A percentile compares a stretch with the other conserved stretches of the same genome.
These are phyloP conservation scores for Amaranthus palmeri DNA, from an alignment of 148 eudicot genomes.

Conservation along the genomic window DNA sequence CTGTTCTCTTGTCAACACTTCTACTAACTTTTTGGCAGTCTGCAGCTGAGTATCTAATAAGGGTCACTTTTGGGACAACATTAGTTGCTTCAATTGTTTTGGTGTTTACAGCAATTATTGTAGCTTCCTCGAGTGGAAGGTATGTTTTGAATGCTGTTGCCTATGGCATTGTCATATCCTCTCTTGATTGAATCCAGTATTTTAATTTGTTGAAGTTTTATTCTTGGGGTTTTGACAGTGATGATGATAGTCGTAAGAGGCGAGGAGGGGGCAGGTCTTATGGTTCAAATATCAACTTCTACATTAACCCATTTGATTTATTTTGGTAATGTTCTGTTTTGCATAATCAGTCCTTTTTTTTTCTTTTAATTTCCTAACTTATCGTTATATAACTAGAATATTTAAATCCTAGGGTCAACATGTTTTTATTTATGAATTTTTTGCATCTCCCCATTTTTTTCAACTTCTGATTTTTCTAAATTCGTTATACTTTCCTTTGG, in stretches of 20 bases:
- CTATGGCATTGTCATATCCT: neutral
- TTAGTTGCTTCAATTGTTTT: constrained; percentile 87
- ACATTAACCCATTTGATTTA: constrained; percentile 51
- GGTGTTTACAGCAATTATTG: constrained; percentile 81
- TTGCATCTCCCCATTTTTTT: neutral
- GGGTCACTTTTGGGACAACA: constrained; percentile 95
- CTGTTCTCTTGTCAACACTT: constrained; percentile 9
- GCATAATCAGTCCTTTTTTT: neutral
- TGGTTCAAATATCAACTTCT: constrained; percentile 54
- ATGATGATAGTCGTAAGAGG: constrained; percentile 78
- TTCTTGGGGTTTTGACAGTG: constrained; percentile 4
- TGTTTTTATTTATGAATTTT: neutral
- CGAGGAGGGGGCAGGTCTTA: constrained; percentile 66
- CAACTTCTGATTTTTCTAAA: too few relatives aligned
- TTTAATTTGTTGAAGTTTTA: neutral
- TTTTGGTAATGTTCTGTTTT: constrained; percentile 56
- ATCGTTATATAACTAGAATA: neutral
- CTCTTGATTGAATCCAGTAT: neutral
- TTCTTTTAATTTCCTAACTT: neutral
- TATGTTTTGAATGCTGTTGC: constrained; percentile 17
- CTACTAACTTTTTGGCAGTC: constrained; percentile 47
- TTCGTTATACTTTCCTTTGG: neutral
- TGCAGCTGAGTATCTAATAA: constrained; percentile 70
- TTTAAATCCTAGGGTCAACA: neutral
- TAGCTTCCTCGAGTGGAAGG: constrained; percentile 71